These are phyloP conservation scores for Penicillium cataractarum DNA, from an alignment of 495 filamentous ascomycete genomes.

Conservation along the genomic window DNA sequence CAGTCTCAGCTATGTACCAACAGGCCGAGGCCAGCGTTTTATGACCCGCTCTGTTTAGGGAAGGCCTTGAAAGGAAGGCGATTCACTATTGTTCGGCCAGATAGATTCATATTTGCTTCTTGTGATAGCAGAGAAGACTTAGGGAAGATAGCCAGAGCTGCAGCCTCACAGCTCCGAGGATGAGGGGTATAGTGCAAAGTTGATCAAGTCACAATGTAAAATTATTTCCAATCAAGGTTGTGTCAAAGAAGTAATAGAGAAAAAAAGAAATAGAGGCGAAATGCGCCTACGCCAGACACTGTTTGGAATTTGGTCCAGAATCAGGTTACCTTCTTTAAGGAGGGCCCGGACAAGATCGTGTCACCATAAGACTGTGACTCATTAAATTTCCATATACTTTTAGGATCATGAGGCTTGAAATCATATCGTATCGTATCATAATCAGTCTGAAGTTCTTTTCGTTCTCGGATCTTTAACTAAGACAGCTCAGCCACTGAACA, in stretches of 20 bases:
- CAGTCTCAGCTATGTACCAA: slow-evolving; percentile 23
- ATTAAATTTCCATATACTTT: background rate
- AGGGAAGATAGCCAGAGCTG: background rate
- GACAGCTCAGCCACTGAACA: slow-evolving; percentile 9
- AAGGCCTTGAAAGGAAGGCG: slow-evolving; percentile 18
- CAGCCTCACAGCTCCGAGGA: background rate
- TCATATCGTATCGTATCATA: background rate
- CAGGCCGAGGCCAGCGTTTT: slow-evolving; percentile 24
- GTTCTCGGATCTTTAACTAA: background rate
- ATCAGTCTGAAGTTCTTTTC: background rate
- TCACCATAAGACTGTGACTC: background rate
- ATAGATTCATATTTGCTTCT: slow-evolving; percentile 33
- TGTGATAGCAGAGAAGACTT: slow-evolving; percentile 22
- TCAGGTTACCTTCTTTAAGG: background rate
- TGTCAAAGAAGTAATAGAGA: background rate
- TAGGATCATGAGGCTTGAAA: background rate
- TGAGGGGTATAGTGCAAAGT: background rate
- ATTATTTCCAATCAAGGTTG: background rate
- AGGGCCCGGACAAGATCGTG: background rate
- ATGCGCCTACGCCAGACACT: background rate
- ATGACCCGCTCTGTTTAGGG: slow-evolving; percentile 23
- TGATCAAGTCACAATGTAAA: background rate
- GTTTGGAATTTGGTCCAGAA: background rate
- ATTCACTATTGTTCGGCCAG: slow-evolving; percentile 30
- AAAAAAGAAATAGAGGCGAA: background rate